phyloP scores from a whole-genome alignment of 2,329 filamentous ascomycete species.

The Thielaviopsis musarum region DNA sequence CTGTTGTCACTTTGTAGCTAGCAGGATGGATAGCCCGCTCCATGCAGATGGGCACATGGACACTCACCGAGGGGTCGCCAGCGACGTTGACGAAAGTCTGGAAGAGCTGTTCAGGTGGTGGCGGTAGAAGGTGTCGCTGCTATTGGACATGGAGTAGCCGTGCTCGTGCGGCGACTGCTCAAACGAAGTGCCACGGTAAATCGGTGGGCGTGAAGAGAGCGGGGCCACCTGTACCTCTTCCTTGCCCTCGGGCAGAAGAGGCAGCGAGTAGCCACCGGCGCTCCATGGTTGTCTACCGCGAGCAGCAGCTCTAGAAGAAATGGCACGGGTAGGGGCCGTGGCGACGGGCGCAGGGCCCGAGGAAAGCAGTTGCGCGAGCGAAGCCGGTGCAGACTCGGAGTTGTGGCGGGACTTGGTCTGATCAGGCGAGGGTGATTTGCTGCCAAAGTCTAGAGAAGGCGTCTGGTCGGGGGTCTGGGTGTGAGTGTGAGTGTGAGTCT shows the following conservation, averaged over 20 bases:
- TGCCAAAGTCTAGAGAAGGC: conserved; percentile 9
- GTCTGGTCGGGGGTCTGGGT: conserved; percentile 9
- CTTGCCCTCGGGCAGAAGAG: conserved; percentile 25
- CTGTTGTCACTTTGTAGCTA: not conserved
- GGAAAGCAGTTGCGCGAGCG: not conserved
- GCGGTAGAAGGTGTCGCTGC: conserved; percentile 15
- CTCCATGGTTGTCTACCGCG: conserved; percentile 28
- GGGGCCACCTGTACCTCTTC: conserved; percentile 14
- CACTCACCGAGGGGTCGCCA: conserved; percentile 12
- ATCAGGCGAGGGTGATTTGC: conserved; percentile 21
- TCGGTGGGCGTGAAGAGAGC: conserved; percentile 2
- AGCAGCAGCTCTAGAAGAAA: conserved; percentile 16
- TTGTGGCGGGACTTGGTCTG: conserved; percentile 8
- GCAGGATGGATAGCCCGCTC: no score
- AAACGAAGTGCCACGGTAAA: conserved; percentile 12
- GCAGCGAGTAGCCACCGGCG: conserved; percentile 31
- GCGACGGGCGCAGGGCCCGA: conserved; percentile 1
- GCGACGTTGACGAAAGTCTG: conserved; percentile 11
- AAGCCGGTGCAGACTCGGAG: conserved; percentile 8
- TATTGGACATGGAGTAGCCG: conserved; percentile 14
- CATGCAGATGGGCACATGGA: not conserved
- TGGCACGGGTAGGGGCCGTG: conserved; percentile 3
- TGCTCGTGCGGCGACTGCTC: conserved; percentile 10
- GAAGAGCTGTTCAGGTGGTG: conserved; percentile 16
- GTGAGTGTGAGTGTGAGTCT: not conserved